Evolutionary conservation across 208 protist species (phyloP).

Genomic region (Leishmania arabica): DNA sequence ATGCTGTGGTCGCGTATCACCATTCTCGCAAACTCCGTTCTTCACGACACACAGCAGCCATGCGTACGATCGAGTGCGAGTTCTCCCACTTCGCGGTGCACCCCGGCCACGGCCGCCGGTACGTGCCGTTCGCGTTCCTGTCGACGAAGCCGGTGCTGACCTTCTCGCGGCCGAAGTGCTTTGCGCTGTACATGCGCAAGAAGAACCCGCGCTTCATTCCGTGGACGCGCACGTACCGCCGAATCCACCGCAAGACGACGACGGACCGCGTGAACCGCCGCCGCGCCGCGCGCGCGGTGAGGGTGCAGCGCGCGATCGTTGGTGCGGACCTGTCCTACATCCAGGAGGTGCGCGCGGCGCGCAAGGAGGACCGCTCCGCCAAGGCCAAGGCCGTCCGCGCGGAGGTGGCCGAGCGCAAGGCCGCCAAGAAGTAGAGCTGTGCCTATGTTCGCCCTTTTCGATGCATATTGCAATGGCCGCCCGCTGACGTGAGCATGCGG

Average conservation of each 20-base stretch:
- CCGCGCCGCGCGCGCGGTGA: conserved; percentile 78
- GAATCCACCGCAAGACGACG: conserved; percentile 92
- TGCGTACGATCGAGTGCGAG: conserved; percentile 93
- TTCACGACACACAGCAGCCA: conserved; percentile 34
- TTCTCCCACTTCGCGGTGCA: conserved; percentile 94
- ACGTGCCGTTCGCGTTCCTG: conserved; percentile 93
- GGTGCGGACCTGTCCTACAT: conserved; percentile 91
- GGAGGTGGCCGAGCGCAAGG: conserved; percentile 91
- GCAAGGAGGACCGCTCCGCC: conserved; percentile 87
- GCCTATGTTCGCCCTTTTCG: background rate
- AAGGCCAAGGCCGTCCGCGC: conserved; percentile 89
- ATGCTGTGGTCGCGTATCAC: background rate
- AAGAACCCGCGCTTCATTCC: conserved; percentile 94
- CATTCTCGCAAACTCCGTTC: background rate
- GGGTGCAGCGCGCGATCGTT: conserved; percentile 80
- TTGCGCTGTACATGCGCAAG: conserved; percentile 93
- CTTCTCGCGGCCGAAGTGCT: conserved; percentile 91
- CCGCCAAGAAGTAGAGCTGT: conserved; percentile 82
- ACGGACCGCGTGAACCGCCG: conserved; percentile 84
- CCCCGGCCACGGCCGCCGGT: conserved; percentile 93
- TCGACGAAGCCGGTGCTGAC: conserved; percentile 95
- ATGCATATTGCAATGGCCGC: background rate
- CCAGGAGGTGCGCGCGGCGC: conserved; percentile 80
- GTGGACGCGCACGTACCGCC: conserved; percentile 94
- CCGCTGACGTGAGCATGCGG: background rate